Evolutionary conservation across 495 filamentous ascomycete genomes (phyloP), one percentile per base, ranked within the genome.

Genomic region (Saxophila tyrrhenica): DNA sequence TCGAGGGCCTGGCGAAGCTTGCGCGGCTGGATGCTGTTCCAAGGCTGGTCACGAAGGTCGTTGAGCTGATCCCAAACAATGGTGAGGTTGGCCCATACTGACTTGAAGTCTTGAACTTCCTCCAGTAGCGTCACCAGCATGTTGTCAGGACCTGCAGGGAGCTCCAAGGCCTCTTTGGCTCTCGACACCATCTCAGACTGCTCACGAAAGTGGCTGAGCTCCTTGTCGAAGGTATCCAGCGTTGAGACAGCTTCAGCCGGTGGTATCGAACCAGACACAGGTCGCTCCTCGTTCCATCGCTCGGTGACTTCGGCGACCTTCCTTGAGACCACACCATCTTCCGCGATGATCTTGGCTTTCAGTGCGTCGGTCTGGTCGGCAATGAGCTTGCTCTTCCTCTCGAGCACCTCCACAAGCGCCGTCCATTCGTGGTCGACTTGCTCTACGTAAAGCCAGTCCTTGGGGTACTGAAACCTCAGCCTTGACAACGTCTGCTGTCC

Each of bases 41-140:
- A 99, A 0, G 89, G 79, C 22, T 76, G 84, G 58, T 97, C 94
- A 15, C 87, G 81, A 24, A 97, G 83, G 61, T 97, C 92, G 64
- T 95, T 89, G 44, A 99, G 68, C 62, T 86, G 94, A 72, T 88
- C 89, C 94, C 94, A 99, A 56, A 99, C 94, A 3, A 88, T 95
- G 16, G 87, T 87, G 21, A 99, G 70, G 39, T 86, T 88, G 22
- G 88, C 83, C 92, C 92, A 99, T 15, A 99, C 94, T 11, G 91
- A 94, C 73, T 90, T 92, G 73, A 97, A 99, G 67, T 99, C 92
- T 43, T 95, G 92, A 1, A 99, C 92, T 63, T 99, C 92, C 62
- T 99, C 92, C 9, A 97, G 74, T 25, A 96, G 85, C 15, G 82
- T 76, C 8, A 78, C 75, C 19, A 99, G 78, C 10, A 82, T 80